Evolutionary conservation across 495 filamentous ascomycete genomes (phyloP), one percentile per base, ranked within the genome.

Genomic region (Aspergillus indologenus): DNA sequence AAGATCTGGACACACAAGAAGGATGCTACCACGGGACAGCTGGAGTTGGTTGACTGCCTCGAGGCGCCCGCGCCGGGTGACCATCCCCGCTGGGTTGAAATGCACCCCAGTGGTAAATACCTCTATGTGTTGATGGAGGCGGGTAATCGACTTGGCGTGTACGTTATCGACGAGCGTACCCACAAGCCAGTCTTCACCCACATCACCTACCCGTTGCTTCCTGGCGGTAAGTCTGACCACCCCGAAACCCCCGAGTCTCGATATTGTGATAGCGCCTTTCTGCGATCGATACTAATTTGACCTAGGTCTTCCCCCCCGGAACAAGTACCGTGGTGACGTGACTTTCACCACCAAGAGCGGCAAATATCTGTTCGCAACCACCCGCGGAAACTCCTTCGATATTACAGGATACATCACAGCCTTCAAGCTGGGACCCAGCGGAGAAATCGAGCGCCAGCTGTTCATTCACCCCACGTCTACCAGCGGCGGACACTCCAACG

Each of bases 1-100:
- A 91, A 89, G 77, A 83, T 94, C 52, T 94, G 90, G 90, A 88
- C 86, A 14, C 90, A 94, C 73, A 81, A 82, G 68, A 94, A 92
- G 74, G 76, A 85, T 60, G 73, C 73, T 8, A 63, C 76, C 22
- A 81, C 83, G 4, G 89, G 88, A 43, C 73, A 82, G 59, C 75
- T 92, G 61, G 82, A 81, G 29, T 75, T 89, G 15, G 77, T 92
- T 43, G 87, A 86, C 65, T 83, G 81, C 67, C 72, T 89, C 48
- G 83, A 88, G 52, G 89, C 90, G n/a, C 89, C 89, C 0, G 76
- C 76, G 40, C 71, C 85, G 18, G 80, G 77, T 49, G 89, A 92
- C 70, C 90, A 92, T 68, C 90, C 90, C 8, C 84, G 90, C 61
- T 94, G 90, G 90, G 87, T 92, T 20, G 89, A 87, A 62, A 87